Evolutionary conservation across 495 filamentous ascomycete genomes (phyloP).

Genomic region (Annulohypoxylon moriforme): DNA sequence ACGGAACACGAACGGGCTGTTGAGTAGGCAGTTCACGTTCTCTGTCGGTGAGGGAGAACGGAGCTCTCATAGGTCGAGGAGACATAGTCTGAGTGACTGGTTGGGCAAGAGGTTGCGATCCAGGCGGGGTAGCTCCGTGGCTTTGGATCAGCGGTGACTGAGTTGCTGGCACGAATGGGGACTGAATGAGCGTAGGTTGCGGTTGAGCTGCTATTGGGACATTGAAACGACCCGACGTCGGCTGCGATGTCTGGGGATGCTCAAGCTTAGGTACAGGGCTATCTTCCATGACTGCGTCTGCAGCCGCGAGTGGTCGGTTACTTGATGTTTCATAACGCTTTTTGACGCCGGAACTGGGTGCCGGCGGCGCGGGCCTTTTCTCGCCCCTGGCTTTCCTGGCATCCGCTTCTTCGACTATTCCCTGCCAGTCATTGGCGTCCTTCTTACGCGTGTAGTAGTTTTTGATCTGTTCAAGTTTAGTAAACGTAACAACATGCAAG

Average conservation of each 20-base stretch:
- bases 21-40: conserved; percentile 45
- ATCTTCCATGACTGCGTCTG: conserved; percentile 68
- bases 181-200: conserved; percentile 43
- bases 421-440: conserved; percentile 78
- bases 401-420: conserved; percentile 76
- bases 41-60: conserved; percentile 45
- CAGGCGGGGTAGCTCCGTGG: conserved; percentile 43
- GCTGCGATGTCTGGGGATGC: conserved; percentile 44
- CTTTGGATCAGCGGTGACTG: conserved; percentile 36
- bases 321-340: conserved; percentile 62
- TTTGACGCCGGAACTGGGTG: conserved; percentile 62
- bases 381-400: conserved; percentile 74
- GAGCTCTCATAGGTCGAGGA: conserved; percentile 54
- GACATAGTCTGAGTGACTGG: conserved; percentile 53
- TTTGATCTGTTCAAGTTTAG: conserved; percentile 74
- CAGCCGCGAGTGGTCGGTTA: conserved; percentile 65
- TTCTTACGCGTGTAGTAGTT: conserved; percentile 88
- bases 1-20: conserved; percentile 38
- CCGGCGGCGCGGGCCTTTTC: conserved; percentile 75
- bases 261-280: conserved; percentile 60
- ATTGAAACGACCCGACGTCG: conserved; percentile 54
- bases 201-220: conserved; percentile 54
- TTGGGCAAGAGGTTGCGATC: conserved; percentile 44
- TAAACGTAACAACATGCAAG: conserved; percentile 23
- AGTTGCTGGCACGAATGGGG: conserved; percentile 38